A percentile compares a stretch with the other conserved stretches of the same genome.
Conservation (phyloP, 495 filamentous ascomycete genomes). For the Neurospora tetrasperma region DNA sequence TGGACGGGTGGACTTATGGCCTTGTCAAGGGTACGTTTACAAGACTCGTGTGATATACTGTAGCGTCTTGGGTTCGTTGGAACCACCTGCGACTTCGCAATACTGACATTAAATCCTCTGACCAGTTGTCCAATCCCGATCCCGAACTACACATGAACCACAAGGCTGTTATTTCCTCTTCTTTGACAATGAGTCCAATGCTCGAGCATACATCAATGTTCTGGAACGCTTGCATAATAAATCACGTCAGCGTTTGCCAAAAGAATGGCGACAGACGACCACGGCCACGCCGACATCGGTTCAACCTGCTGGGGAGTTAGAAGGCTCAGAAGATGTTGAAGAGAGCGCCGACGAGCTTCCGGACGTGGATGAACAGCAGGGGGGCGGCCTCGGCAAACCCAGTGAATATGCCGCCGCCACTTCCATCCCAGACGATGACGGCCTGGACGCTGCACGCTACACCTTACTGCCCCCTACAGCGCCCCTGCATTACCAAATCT, state of each 20-base stretch:
- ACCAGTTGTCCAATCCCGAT: conserved; percentile 40
- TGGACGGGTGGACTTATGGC: conserved; percentile 52
- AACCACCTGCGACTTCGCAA: background rate
- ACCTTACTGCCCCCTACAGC: background rate
- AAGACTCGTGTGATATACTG: background rate
- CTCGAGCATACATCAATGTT: conserved; percentile 42
- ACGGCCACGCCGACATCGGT: background rate
- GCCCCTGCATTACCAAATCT: background rate
- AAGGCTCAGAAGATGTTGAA: background rate
- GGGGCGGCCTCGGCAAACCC: background rate
- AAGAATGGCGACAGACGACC: background rate
- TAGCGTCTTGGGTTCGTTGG: background rate
- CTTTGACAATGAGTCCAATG: conserved; percentile 46
- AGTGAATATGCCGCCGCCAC: background rate
- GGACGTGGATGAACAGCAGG: background rate
- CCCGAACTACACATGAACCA: conserved; percentile 42
- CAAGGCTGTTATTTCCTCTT: conserved; percentile 50
- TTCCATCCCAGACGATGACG: background rate
- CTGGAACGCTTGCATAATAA: conserved; percentile 36
- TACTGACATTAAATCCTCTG: background rate
- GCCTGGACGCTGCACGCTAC: background rate
- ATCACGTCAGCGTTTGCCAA: conserved; percentile 23
- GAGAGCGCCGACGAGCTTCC: background rate
- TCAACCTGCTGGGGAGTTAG: background rate
- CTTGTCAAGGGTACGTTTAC: conserved; percentile 25